Percentiles rank a stretch among this genome's conserved stretches.
Evolutionary conservation across 352 stramenopile genomes (phyloP).

Genomic region (Pythium brachiatum): DNA sequence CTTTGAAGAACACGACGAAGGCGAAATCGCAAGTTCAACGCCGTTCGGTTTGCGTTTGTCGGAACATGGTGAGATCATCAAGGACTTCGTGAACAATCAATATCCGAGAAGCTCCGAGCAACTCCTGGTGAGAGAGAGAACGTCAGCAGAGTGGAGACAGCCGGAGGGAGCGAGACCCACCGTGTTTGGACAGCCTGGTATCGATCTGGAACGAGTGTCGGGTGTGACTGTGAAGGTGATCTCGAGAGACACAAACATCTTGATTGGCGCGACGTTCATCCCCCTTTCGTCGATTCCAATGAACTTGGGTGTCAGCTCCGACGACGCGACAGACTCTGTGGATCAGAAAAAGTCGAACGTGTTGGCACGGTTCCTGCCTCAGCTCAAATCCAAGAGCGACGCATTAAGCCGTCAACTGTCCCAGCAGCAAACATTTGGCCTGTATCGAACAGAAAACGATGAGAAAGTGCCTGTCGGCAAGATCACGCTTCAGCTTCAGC

Average conservation of each 20-base stretch:
- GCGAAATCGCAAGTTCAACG: constrained; percentile 25
- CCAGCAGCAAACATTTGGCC: constrained; percentile 25
- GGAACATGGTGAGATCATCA: constrained; percentile 41
- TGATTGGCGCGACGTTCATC: constrained; percentile 42
- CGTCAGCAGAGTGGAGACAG: constrained; percentile 12
- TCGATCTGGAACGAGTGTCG: constrained; percentile 48
- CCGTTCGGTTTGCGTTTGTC: constrained; percentile 44
- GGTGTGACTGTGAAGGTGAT: constrained; percentile 34
- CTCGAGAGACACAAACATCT: constrained; percentile 25
- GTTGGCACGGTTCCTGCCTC: neutral
- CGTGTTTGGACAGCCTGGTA: constrained; percentile 32
- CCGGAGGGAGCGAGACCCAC: neutral
- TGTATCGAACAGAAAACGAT: constrained; percentile 27
- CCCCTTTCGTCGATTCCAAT: constrained; percentile 29
- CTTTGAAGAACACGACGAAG: constrained; percentile 28
- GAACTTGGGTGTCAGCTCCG: neutral
- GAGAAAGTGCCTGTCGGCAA: constrained; percentile 43
- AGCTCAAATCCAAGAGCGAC: neutral
- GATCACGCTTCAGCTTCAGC: constrained; percentile 39
- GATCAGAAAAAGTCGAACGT: neutral
- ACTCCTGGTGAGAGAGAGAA: constrained; percentile 17
- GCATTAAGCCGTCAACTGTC: neutral
- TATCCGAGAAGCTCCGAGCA: constrained; percentile 37
- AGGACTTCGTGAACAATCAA: constrained; percentile 24
- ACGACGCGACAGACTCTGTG: neutral